Evolutionary conservation across 139 green algal genomes (phyloP).

Genomic region (Micromonas commoda): DNA sequence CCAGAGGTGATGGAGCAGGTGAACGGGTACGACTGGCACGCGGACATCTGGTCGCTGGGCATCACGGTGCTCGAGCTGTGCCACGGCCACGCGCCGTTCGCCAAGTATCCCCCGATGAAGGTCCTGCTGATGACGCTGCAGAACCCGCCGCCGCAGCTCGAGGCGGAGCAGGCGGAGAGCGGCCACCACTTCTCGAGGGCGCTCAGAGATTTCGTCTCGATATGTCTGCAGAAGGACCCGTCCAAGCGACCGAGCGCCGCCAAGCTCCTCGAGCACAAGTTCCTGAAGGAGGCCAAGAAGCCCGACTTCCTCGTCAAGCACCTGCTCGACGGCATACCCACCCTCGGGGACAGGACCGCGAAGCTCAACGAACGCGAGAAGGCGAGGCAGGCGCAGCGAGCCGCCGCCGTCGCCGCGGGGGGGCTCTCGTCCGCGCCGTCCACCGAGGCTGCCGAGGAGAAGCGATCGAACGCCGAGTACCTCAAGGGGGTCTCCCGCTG

Average conservation of each 20-base stretch:
- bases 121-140: constrained; percentile 92
- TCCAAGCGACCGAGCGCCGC: constrained; percentile 73
- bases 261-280: constrained; percentile 94
- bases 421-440: not conserved
- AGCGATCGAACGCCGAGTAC: constrained; percentile 34
- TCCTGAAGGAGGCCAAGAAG: constrained; percentile 85
- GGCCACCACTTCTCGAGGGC: constrained; percentile 70
- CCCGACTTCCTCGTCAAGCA: constrained; percentile 66
- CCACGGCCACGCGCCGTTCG: constrained; percentile 96
- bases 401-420: not conserved
- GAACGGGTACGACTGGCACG: constrained; percentile 47
- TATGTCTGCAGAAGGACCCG: constrained; percentile 95
- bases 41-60: constrained; percentile 98
- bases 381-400: not conserved
- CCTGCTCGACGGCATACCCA: constrained; percentile 72
- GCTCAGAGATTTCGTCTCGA: constrained; percentile 87
- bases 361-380: constrained; percentile 50
- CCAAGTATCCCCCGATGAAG: constrained; percentile 98
- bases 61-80: constrained; percentile 97
- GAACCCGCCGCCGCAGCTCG: constrained; percentile 86
- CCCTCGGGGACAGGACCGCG: constrained; percentile 72
- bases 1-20: constrained; percentile 97
- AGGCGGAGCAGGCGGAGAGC: constrained; percentile 44
- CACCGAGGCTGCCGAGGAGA: constrained; percentile 19
- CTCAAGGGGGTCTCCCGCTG: constrained; percentile 68